Percentiles rank a stretch among this genome's conserved stretches.
These are phyloP conservation scores for Aspergillus sp. DNA, from an alignment of 2,329 filamentous ascomycete genomes.

Conservation along the genomic window DNA sequence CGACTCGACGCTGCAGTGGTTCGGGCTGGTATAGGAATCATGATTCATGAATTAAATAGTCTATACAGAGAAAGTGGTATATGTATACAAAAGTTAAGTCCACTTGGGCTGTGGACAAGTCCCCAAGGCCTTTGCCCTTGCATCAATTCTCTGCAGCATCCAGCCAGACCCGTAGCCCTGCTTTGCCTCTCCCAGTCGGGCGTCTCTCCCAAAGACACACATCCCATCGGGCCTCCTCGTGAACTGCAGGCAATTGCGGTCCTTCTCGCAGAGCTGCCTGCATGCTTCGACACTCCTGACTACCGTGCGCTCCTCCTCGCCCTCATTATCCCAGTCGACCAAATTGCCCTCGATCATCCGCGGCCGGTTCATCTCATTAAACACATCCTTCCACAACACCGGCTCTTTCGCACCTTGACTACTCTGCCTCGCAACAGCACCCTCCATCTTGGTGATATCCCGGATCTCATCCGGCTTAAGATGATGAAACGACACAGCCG, in stretches of 20 bases:
- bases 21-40: conserved; percentile 1
- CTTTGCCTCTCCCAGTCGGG: background rate
- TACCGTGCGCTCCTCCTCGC: background rate
- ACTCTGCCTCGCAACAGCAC: background rate
- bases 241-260: conserved; percentile 8
- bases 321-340: conserved; percentile 11
- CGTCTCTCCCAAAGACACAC: conserved; percentile 1
- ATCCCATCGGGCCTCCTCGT: background rate
- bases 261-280: conserved; percentile 1
- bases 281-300: background rate
- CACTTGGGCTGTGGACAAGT: conserved; percentile 6
- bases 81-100: background rate
- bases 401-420: background rate
- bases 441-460: conserved; percentile 45
- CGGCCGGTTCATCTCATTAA: conserved; percentile 1
- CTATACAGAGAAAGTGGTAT: background rate
- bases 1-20: conserved; percentile 8
- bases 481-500: conserved; percentile 51
- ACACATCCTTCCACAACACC: conserved; percentile 11
- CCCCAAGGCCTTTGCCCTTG: conserved; percentile 5
- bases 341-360: background rate
- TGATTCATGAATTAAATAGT: background rate
- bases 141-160: conserved; percentile 12
- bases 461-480: conserved; percentile 42
- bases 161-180: conserved; percentile 5